Conservation (phyloP, 345 rosid species). For the Capsella bursapastoris region DNA sequence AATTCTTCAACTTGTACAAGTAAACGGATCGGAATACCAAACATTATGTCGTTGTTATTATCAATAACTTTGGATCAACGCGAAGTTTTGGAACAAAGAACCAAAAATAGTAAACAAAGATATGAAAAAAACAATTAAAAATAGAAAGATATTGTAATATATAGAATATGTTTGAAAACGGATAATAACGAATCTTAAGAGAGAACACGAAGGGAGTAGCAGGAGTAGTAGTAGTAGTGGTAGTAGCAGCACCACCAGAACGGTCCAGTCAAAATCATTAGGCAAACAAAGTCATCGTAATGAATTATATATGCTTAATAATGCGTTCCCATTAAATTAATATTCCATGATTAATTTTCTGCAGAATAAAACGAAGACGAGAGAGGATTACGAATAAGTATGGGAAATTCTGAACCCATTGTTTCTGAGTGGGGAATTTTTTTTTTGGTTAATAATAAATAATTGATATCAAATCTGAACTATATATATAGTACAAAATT, state of each 20-base stretch:
- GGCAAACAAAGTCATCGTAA: slow-evolving; percentile 1
- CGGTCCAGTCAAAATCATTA: slow-evolving; percentile 27
- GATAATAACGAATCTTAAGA: slow-evolving; percentile 32
- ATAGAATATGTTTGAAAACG: not conserved
- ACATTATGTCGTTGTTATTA: slow-evolving; percentile 24
- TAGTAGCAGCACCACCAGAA: not conserved
- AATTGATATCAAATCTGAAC: not conserved
- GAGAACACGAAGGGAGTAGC: not conserved
- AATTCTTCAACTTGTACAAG: slow-evolving; percentile 28
- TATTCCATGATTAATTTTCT: slow-evolving; percentile 6
- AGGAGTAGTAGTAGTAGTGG: not conserved
- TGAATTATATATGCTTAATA: not conserved
- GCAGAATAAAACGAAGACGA: slow-evolving; percentile 18
- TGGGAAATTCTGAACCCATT: slow-evolving; percentile 26
- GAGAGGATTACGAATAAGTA: slow-evolving; percentile 33
- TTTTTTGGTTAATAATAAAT: not conserved
- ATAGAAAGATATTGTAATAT: not conserved
- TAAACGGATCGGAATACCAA: slow-evolving; percentile 7
- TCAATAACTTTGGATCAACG: slow-evolving; percentile 32
- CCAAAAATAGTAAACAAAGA: slow-evolving; percentile 5
- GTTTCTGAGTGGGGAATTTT: slow-evolving; percentile 28
- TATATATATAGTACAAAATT: not conserved
- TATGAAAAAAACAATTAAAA: too few species aligned
- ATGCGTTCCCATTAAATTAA: not conserved
- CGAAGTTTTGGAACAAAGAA: slow-evolving; percentile 24